These are phyloP conservation scores for Oryza coarctata DNA, from an alignment of 176 grass and related monocot species.

Conservation along the genomic window DNA sequence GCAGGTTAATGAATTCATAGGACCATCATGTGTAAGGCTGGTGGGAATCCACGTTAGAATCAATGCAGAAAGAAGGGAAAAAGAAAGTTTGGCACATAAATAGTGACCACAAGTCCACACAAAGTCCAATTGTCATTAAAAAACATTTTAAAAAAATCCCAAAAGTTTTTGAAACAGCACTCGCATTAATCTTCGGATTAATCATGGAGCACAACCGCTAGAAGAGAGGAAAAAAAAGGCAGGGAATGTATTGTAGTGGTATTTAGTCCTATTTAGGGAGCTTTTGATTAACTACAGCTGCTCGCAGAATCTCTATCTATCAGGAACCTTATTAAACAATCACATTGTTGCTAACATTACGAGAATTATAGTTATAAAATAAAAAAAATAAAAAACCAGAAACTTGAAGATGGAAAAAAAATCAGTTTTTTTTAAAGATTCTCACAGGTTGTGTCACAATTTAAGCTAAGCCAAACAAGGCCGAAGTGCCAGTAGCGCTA, in stretches of 20 bases:
- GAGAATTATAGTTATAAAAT: no score
- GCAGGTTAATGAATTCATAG: neutral
- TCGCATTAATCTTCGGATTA: neutral
- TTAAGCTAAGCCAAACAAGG: no score
- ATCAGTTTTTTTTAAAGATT: no score
- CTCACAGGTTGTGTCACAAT: no score
- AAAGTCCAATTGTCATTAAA: neutral
- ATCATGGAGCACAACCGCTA: neutral
- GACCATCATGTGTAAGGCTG: neutral
- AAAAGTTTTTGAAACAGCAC: neutral
- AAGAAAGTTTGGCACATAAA: neutral
- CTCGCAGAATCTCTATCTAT: no score
- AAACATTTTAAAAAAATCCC: neutral
- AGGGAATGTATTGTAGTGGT: neutral
- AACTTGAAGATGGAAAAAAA: no score
- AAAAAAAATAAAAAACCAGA: no score
- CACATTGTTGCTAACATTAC: no score
- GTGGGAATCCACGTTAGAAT: constrained; percentile 39
- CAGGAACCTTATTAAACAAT: no score
- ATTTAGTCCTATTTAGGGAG: no score
- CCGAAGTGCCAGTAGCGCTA: neutral
- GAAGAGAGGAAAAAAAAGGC: neutral
- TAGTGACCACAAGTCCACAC: neutral
- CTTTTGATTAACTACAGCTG: no score
- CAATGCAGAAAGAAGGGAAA: neutral